Conservation (phyloP, 2,329 filamentous ascomycete species). For the Diaporthe australafricana region DNA sequence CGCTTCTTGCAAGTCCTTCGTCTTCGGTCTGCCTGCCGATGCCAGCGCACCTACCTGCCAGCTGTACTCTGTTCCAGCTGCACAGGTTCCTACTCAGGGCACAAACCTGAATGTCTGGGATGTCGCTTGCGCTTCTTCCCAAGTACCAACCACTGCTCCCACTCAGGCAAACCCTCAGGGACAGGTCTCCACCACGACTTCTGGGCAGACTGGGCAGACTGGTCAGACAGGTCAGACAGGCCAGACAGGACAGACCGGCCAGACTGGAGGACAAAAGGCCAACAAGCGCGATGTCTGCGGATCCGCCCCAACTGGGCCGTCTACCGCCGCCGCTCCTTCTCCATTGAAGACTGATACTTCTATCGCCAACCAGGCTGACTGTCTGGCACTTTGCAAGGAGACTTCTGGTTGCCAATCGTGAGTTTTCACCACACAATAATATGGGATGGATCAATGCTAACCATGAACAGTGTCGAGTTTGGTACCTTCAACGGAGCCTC, state of each 20-base stretch:
- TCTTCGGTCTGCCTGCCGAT: not conserved
- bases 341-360: not conserved
- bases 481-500: conserved; percentile 4
- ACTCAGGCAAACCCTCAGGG: conserved; percentile 5
- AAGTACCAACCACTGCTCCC: conserved; percentile 9
- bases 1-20: conserved; percentile 4
- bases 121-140: not conserved
- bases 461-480: not conserved
- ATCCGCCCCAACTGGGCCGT: not conserved
- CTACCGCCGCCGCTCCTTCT: not conserved
- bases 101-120: conserved; percentile 13
- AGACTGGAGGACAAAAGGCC: not conserved
- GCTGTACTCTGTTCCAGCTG: not conserved
- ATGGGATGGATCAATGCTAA: not conserved
- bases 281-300: conserved; percentile 3
- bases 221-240: not conserved
- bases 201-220: not conserved
- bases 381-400: conserved; percentile 3
- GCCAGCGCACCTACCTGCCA: not conserved
- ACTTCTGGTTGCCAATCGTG: not conserved
- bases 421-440: not conserved
- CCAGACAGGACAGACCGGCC: not conserved
- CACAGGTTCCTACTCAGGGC: not conserved
- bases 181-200: not conserved
- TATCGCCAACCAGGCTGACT: not conserved